A percentile compares a stretch with the other conserved stretches of the same genome.
Evolutionary conservation across 2,329 filamentous ascomycete species (phyloP).

Genomic region (Pseudocercospora crystallina): DNA sequence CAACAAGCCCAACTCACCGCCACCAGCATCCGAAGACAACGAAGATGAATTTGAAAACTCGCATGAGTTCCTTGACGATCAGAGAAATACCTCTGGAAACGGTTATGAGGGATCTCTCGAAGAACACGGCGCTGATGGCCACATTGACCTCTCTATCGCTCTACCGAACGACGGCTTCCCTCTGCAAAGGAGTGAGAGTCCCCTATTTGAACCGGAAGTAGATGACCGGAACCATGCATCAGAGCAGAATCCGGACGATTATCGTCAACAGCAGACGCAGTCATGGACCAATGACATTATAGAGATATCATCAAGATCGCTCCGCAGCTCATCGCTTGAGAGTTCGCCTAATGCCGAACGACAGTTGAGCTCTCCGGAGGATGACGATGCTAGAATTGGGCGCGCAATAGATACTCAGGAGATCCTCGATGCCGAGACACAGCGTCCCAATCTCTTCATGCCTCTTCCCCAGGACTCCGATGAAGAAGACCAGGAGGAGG

Average conservation of each 20-base stretch:
- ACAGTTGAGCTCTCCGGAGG: no score
- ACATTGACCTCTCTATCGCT: conserved; percentile 4
- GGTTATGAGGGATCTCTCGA: no score
- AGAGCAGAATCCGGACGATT: no score
- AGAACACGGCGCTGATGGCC: not conserved
- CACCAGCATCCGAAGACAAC: no score
- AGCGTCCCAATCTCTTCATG: conserved; percentile 31
- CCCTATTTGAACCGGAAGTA: no score
- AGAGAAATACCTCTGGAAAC: no score
- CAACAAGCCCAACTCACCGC: no score
- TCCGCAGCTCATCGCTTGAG: conserved; percentile 3
- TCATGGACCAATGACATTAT: not conserved
- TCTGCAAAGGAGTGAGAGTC: no score
- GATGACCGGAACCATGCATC: no score
- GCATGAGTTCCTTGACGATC: no score
- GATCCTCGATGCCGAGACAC: conserved; percentile 34
- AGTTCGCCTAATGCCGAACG: not conserved
- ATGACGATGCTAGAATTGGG: not conserved
- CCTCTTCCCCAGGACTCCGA: conserved; percentile 25
- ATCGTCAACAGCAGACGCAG: no score
- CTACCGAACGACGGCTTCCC: not conserved
- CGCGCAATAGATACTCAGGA: conserved; percentile 33
- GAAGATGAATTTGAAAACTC: no score
- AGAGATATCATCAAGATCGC: conserved; percentile 11
- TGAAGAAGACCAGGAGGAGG: conserved; percentile 16